Evolutionary conservation across 2,329 filamentous ascomycete species (phyloP).

Genomic region (Pyrenophora teres): DNA sequence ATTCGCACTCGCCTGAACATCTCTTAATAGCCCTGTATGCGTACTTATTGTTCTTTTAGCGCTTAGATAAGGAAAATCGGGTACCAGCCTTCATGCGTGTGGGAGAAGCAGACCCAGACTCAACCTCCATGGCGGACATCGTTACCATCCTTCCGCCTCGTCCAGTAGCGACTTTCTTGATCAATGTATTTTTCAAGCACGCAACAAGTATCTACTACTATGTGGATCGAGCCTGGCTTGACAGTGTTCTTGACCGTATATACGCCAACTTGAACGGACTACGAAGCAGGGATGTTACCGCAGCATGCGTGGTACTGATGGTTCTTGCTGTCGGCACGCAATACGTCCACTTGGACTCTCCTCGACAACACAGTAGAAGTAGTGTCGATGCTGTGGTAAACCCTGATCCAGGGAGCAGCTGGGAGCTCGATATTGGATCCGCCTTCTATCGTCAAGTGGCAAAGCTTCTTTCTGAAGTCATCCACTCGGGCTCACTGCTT

Average conservation of each 20-base stretch:
- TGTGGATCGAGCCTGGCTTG: constrained; percentile 50
- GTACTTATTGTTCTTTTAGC: constrained; percentile 3
- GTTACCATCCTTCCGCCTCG: constrained; percentile 13
- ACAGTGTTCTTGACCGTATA: constrained; percentile 45
- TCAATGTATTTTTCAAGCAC: constrained; percentile 52
- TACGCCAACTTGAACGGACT: constrained; percentile 2
- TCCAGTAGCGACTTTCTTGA: constrained; percentile 46
- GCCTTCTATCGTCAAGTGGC: constrained; percentile 58
- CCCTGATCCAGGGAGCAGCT: constrained; percentile 2
- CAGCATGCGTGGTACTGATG: constrained; percentile 49
- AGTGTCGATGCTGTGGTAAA: background rate
- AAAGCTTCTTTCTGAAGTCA: constrained; percentile 61
- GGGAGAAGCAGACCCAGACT: constrained; percentile 12
- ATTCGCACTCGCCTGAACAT: background rate
- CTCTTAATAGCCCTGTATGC: background rate
- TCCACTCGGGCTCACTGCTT: constrained; percentile 60
- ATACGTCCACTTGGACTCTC: constrained; percentile 32
- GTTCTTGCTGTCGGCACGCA: constrained; percentile 52
- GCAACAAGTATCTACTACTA: constrained; percentile 53
- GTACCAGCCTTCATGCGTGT: constrained; percentile 17
- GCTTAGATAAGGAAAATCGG: constrained; percentile 1
- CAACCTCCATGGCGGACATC: constrained; percentile 12
- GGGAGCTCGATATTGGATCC: constrained; percentile 15
- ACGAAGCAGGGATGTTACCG: constrained; percentile 11
- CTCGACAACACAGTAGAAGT: background rate